Evolutionary conservation across 164 flowering plant genomes (phyloP), one percentile per base, ranked within the genome.

Genomic region (Nelumbo lutea): DNA sequence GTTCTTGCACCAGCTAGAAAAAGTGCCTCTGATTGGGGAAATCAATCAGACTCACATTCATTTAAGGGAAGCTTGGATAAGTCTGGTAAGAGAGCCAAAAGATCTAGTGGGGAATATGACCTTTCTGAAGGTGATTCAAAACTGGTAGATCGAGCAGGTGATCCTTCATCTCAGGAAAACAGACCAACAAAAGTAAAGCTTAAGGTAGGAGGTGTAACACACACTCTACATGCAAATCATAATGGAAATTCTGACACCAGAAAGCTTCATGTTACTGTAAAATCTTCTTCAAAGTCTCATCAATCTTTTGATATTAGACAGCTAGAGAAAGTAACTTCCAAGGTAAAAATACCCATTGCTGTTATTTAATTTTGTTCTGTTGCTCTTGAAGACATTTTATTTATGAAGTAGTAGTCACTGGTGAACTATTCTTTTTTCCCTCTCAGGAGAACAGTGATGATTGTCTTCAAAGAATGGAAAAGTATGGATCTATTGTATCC

Each of bases 101-200:
- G 61, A 39, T 58, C 9, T 11, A 14, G 61, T 11, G 61, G 38
- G 38, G 9, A 39, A 5, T 15, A 4, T 58, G 61, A 39, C 6
- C 7, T 15, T 39, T 11, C 61, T 58, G 61, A 58, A 58, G 61
- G 5, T 58, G 41, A 15, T 11, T 15, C 39, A 15, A 11, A 58
- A 58, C 61, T n/a, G 38, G 41, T 58, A 11, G 4, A n/a, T n/a
- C 61, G 27, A 15, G 27, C 5, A 39, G 38, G 61, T 58, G 61
- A 58, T 15, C 61, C 61, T n/a, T 58, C 39, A 5, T 58, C 61
- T 58, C 40, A 58, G 9, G 61, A 58, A 58, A 58, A 58, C 61
- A 58, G 61, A 11, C 61, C 61, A 39, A 58, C 61, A 5, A 58
- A 58, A 40, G 61, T 58, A 58, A 58, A 58, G 61, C 61, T 58